Conservation (phyloP, 2,329 filamentous ascomycete species). For the Fusarium nygamai region DNA sequence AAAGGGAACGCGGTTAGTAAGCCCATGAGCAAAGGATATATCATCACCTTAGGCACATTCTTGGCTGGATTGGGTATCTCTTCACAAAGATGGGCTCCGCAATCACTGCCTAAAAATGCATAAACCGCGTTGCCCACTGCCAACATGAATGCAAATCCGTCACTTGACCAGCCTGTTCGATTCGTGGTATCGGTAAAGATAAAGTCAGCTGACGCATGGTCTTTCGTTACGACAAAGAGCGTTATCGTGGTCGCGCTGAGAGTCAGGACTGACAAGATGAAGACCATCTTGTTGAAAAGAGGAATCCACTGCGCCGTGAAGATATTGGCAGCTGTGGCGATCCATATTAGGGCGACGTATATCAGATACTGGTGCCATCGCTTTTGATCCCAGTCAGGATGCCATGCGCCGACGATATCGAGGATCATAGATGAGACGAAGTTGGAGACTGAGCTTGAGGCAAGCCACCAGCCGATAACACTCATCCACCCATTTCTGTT, state of each 20-base stretch:
- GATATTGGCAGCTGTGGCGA: constrained; percentile 70
- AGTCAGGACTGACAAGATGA: constrained; percentile 12
- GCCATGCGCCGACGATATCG: constrained; percentile 25
- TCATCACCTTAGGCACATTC: constrained; percentile 38
- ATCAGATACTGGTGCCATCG: constrained; percentile 76
- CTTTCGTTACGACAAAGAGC: constrained; percentile 3
- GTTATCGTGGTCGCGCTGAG: constrained; percentile 21
- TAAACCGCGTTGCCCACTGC: constrained; percentile 28
- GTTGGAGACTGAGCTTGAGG: constrained; percentile 34
- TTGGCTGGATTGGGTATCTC: constrained; percentile 39
- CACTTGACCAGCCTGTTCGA: constrained; percentile 22
- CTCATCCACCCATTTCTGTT: constrained; percentile 33
- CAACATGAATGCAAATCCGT: constrained; percentile 28
- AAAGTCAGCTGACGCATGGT: constrained; percentile 11
- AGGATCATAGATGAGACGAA: constrained; percentile 38
- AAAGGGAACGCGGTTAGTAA: constrained; percentile 37
- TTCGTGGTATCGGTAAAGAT: constrained; percentile 28
- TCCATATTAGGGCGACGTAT: constrained; percentile 68
- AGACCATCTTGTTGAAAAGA: constrained; percentile 28
- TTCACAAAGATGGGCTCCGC: constrained; percentile 38
- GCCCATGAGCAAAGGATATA: constrained; percentile 34
- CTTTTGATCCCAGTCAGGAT: constrained; percentile 63
- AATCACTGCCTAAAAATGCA: constrained; percentile 35
- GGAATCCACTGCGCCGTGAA: constrained; percentile 53
- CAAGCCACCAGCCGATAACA: constrained; percentile 37